A percentile compares a stretch with the other conserved stretches of the same genome.
phyloP scores from a whole-genome alignment of 345 rosid genomes.

The Arabis alpina region DNA sequence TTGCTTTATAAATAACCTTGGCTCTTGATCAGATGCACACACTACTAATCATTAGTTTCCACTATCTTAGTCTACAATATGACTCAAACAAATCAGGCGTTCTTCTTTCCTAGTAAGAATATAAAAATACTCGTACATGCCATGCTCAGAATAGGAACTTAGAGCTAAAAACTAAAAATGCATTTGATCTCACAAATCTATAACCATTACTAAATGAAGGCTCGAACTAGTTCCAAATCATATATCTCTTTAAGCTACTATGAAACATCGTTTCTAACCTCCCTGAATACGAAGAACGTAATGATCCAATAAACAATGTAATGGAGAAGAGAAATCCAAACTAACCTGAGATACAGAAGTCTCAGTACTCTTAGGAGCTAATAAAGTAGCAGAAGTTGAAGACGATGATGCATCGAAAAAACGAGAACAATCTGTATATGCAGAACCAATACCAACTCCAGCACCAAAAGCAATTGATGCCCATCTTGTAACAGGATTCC shows the following conservation, averaged over 20 bases:
- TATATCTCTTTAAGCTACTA: conserved; percentile 7
- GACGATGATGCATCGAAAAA: conserved; percentile 62
- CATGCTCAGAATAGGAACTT: conserved; percentile 1
- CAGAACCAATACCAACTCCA: conserved; percentile 92
- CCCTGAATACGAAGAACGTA: neutral
- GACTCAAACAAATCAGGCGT: neutral
- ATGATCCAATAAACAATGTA: neutral
- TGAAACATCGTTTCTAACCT: neutral
- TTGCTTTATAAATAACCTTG: neutral
- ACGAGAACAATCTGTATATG: conserved; percentile 75
- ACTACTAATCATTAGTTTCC: neutral
- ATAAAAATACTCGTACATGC: neutral
- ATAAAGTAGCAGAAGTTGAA: conserved; percentile 41
- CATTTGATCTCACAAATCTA: neutral
- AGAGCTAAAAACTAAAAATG: neutral
- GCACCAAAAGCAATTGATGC: conserved; percentile 93
- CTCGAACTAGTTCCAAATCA: neutral
- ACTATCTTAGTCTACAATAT: neutral
- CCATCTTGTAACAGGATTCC: conserved; percentile 90
- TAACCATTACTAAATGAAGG: neutral
- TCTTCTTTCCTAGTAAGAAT: neutral
- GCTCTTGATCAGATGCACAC: neutral
- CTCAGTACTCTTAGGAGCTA: conserved; percentile 50
- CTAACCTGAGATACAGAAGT: conserved; percentile 58
- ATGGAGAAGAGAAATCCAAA: neutral